Conservation (phyloP, 78 protist species). For the Diacronema lutheri region DNA sequence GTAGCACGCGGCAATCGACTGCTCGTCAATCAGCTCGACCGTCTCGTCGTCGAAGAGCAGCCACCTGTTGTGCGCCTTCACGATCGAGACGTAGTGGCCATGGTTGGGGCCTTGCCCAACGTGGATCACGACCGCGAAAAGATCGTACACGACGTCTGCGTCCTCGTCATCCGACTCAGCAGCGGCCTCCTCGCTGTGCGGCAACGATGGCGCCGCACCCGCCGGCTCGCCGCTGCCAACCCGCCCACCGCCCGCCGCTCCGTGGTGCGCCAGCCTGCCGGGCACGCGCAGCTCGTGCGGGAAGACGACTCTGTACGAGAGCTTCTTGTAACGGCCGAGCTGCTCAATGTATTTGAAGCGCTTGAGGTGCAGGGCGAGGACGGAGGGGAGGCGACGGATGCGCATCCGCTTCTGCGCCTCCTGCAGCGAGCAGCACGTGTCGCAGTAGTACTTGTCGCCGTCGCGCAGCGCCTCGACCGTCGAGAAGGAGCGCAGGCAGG, state of each 20-base stretch:
- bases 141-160: conserved; percentile 55
- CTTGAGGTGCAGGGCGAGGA: conserved; percentile 87
- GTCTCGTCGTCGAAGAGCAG: conserved; percentile 77
- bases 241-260: conserved; percentile 24
- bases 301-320: conserved; percentile 76
- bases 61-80: conserved; percentile 66
- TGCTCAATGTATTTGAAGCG: conserved; percentile 85
- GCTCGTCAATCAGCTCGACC: conserved; percentile 46
- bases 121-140: conserved; percentile 83
- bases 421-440: conserved; percentile 72
- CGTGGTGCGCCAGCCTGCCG: background rate
- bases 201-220: no score
- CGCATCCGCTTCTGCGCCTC: conserved; percentile 87
- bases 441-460: conserved; percentile 85
- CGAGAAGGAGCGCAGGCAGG: conserved; percentile 68
- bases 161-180: no score
- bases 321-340: conserved; percentile 58
- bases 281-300: conserved; percentile 67
- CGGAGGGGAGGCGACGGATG: conserved; percentile 69
- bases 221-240: no score
- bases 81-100: conserved; percentile 80
- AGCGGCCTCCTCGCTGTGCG: no score
- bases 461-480: conserved; percentile 58
- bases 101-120: conserved; percentile 78
- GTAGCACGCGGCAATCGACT: background rate